Base-by-base conservation (phyloP, 2,329 filamentous ascomycete species). In the Pyrenochaeta sp. region DNA sequence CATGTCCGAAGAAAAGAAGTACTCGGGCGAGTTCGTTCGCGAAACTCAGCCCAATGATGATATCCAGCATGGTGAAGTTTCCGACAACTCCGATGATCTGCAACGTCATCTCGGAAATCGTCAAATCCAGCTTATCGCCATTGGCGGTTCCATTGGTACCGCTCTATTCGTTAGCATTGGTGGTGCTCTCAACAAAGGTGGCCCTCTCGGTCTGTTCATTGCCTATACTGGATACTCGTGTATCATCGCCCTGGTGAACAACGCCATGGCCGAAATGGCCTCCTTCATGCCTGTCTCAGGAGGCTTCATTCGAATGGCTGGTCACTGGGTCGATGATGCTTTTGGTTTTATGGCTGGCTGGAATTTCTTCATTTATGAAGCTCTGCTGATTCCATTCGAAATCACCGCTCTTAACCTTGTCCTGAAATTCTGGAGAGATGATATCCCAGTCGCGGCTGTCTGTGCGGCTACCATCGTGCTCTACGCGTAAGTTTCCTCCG, bases 271-370 rank as follows among this genome's bases (percentile, higher is more conserved):
- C 7, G 84, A 87, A 65, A 87, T 87, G 84, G 79, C 74, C 20
- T 76, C 77, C 24, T 80, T 80, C 50, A 83, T 84, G 76, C 84
- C 85, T 17, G 77, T 87, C 32, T 79, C 77, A 28, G 83, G 84
- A 51, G 81, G 81, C 2, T 87, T 86, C 61, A 80, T 87, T 52
- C 82, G 84, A 47, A 76, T 86, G 58, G 83, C 83, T 4, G 83
- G 83, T 19, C 75, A 83, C 54, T 87, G 83, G 81, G 81, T 83
- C 7, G 84, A 87, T 63, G 83, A 86, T n/a, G 77, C 84, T 7
- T 69, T 56, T 79, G 83, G 83, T 22, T 86, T 87, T 58, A 77
- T 77, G 63, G 74, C 73, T 20, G 77, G 77, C 18, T 77, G 75
- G 74, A 80, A 78, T 41, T 75, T 80, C 55, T 79, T 79, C 51